Evolutionary conservation across 208 protist genomes (phyloP).

Genomic region (Leishmania gerbilli): DNA sequence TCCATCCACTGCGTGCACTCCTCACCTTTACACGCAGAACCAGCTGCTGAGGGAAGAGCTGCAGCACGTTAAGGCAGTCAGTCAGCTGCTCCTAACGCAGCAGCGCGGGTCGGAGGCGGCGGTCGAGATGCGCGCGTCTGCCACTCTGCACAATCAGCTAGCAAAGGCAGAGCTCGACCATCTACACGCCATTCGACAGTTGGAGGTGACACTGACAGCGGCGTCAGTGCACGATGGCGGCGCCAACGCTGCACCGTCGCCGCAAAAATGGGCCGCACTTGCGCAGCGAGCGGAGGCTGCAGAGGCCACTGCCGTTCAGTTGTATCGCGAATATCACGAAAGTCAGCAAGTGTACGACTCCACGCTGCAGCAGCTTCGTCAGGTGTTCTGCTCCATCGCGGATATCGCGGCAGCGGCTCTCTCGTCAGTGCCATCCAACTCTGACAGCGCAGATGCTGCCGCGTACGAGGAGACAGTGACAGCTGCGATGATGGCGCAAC

Average conservation of each 20-base stretch:
- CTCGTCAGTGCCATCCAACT: background rate
- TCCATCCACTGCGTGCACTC: background rate
- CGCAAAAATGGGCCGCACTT: constrained; percentile 4
- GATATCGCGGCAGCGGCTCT: constrained; percentile 3
- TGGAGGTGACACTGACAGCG: constrained; percentile 13
- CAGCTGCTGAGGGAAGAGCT: constrained; percentile 41
- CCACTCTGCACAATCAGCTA: constrained; percentile 17
- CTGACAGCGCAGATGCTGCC: background rate
- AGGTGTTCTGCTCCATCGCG: constrained; percentile 14
- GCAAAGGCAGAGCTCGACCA: constrained; percentile 17
- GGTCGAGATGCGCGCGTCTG: constrained; percentile 25
- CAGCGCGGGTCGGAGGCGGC: constrained; percentile 27
- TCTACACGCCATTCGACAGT: constrained; percentile 19
- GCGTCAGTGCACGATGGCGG: background rate
- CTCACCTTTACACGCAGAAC: constrained; percentile 12
- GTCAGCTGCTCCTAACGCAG: constrained; percentile 45
- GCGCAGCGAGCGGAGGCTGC: constrained; percentile 20
- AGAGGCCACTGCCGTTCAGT: constrained; percentile 10
- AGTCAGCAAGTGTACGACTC: constrained; percentile 11
- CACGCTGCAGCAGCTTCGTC: constrained; percentile 16
- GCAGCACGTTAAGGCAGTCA: constrained; percentile 39
- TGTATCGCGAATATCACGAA: constrained; percentile 10
- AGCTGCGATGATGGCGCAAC: constrained; percentile 27
- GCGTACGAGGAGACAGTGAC: constrained; percentile 17
- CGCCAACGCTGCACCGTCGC: background rate